phyloP scores from a whole-genome alignment of 139 green algal species.

The Chlamydomonas sp. region DNA sequence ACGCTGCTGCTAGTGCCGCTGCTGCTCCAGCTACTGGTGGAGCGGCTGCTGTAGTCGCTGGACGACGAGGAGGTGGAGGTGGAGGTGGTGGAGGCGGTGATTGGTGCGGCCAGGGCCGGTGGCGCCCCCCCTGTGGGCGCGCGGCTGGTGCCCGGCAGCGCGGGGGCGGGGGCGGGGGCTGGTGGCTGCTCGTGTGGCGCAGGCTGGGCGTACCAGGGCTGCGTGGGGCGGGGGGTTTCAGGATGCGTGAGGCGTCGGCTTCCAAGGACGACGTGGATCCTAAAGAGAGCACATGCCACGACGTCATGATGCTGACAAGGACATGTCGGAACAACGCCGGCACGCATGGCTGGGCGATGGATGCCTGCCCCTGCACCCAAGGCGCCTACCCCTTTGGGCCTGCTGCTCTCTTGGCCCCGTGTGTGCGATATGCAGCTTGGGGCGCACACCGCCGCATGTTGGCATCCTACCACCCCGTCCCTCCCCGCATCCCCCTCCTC shows the following conservation, averaged over 20 bases:
- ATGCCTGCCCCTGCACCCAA: neutral
- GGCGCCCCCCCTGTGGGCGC: neutral
- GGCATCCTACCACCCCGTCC: no score
- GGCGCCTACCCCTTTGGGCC: neutral
- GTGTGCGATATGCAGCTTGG: no score
- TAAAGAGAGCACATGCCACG: neutral
- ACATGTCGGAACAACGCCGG: no score
- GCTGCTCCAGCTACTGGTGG: slow-evolving; percentile 15
- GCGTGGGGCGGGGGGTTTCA: neutral
- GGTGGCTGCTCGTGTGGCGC: neutral
- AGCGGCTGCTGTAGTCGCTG: no score
- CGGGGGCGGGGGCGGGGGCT: slow-evolving; percentile 1
- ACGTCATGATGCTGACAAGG: neutral
- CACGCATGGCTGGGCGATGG: neutral
- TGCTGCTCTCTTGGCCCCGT: neutral
- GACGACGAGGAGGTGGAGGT: no score
- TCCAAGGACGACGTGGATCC: neutral
- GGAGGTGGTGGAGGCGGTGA: no score
- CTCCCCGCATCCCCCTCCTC: neutral
- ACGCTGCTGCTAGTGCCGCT: neutral
- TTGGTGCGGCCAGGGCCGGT: neutral
- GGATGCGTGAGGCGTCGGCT: neutral
- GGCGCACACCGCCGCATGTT: no score
- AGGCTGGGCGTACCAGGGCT: slow-evolving; percentile 59
- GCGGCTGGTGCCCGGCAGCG: neutral